Evolutionary conservation across 83 land plant species (phyloP), one percentile per base, ranked within the genome.

Genomic region (Picea mariana): DNA sequence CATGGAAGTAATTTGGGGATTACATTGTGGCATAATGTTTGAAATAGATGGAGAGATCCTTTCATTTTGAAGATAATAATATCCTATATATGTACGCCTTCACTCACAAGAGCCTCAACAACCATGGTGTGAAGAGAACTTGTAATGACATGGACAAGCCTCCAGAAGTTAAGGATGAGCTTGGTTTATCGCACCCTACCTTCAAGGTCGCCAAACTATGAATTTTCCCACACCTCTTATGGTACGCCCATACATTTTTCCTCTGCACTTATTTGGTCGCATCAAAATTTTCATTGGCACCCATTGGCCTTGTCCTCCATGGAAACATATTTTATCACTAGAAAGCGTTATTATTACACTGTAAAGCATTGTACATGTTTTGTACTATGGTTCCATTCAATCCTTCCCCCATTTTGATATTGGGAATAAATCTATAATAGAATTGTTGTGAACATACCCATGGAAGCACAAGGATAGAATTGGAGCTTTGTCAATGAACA

Each of bases 111-210:
- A 55, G 81, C 9, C 84, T 91, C 12, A 80, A 76, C 9, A 83
- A 84, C 4, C 42, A 78, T 17, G 78, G 71, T 66, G 92, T 91
- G 26, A 83, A 85, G 83, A 68, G 84, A 42, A 83, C 81, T 31
- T 47, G 89, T 67, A 89, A 90, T 26, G 87, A 90, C 42, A 82
- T 85, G 0, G 65, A 59, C 16, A 79, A 62, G 12, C 92, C 92
- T 9, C 78, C 84, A 3, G 87, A 87, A 7, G 85, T 88, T 23
- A 83, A 83, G 81, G 92, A 93, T 65, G 91, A 87, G 55, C 85
- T 86, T 9, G 88, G 88, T 12, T 64, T 92, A 62, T 86, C 86
- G 42, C 94, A 92, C 47, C 87, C 90, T 5, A 49, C 79, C 21
- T 87, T 89, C 65, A 91, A 89, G 72, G 87, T 84, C 21, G 62